Percentiles rank a stretch among this genome's conserved stretches.
Conservation (phyloP, 805 yeast species). For the Alloascoidea hylecoeti region DNA sequence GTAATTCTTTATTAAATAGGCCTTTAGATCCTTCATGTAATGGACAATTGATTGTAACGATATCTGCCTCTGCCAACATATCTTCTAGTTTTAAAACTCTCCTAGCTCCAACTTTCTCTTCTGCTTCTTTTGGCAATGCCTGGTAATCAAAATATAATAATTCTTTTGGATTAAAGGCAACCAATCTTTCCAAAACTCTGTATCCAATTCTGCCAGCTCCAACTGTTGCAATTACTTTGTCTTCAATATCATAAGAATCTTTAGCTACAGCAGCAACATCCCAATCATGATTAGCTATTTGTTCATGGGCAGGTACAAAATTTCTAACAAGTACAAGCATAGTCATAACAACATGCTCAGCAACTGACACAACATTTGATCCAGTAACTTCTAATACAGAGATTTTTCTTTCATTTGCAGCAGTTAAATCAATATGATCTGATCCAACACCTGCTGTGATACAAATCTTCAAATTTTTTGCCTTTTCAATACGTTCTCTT, state of each 20-base stretch:
- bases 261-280: constrained; percentile 67
- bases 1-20: constrained; percentile 47
- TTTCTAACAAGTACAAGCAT: constrained; percentile 59
- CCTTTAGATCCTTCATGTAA: constrained; percentile 59
- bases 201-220: constrained; percentile 78
- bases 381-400: constrained; percentile 75
- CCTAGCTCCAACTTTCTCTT: constrained; percentile 40
- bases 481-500: constrained; percentile 49
- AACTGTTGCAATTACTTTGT: constrained; percentile 64
- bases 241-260: constrained; percentile 63
- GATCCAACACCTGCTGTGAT: constrained; percentile 82
- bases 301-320: constrained; percentile 69
- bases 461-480: constrained; percentile 55
- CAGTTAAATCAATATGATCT: constrained; percentile 63
- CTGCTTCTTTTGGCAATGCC: constrained; percentile 44
- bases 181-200: constrained; percentile 56
- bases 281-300: constrained; percentile 49
- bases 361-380: constrained; percentile 67
- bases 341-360: constrained; percentile 69
- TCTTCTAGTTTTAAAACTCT: constrained; percentile 49
- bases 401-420: constrained; percentile 48
- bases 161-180: constrained; percentile 64
- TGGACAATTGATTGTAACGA: constrained; percentile 69
- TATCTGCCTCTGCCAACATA: constrained; percentile 51
- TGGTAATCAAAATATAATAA: constrained; percentile 67